phyloP scores from a whole-genome alignment of 441 rosid species.

The Adansonia rubrostipa region DNA sequence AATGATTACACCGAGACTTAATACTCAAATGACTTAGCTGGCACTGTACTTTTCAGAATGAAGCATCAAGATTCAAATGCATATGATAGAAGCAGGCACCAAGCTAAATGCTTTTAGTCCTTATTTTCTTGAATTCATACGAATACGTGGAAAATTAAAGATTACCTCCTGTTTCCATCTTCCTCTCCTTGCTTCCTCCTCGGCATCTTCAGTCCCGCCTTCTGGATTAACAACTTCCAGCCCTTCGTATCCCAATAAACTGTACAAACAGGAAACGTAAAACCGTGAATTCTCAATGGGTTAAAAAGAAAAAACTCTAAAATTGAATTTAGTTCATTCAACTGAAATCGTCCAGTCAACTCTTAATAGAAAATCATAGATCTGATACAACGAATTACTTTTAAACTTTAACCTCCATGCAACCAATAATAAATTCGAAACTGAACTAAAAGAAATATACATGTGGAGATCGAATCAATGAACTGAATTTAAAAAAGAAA shows the following conservation, averaged over 20 bases:
- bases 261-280: conserved; percentile 29
- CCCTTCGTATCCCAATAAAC: conserved; percentile 84
- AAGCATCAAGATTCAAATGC: neutral
- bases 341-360: neutral
- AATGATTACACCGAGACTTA: neutral
- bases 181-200: conserved; percentile 90
- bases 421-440: neutral
- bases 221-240: conserved; percentile 91
- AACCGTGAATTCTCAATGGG: neutral
- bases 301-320: neutral
- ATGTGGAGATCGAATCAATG: neutral
- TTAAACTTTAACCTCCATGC: neutral
- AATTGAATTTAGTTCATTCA: neutral
- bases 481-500: neutral
- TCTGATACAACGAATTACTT: neutral
- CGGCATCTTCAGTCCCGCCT: conserved; percentile 93
- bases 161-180: conserved; percentile 93
- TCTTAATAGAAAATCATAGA: neutral
- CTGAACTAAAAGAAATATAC: neutral
- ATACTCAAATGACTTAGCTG: neutral
- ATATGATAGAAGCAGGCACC: neutral
- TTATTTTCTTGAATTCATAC: neutral
- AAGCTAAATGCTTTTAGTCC: neutral
- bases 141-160: neutral
- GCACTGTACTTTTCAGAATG: neutral